Evolutionary conservation across 495 filamentous ascomycete genomes (phyloP).

Genomic region (Endocarpon pusillum): DNA sequence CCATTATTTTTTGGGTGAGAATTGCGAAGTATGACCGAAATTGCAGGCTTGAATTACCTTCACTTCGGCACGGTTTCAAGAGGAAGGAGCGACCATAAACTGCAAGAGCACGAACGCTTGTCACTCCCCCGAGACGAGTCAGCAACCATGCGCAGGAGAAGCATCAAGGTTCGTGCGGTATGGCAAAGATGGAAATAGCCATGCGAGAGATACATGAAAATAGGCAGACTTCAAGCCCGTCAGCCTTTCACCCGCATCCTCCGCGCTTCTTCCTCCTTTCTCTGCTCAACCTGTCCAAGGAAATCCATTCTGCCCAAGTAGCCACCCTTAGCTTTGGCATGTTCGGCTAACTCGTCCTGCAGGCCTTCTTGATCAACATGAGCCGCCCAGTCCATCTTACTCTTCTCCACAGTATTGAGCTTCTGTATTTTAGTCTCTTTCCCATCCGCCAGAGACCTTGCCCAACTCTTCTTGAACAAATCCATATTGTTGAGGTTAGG

Average conservation of each 20-base stretch:
- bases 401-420: constrained; percentile 93
- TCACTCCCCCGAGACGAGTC: too few species aligned
- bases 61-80: too few species aligned
- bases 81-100: too few species aligned
- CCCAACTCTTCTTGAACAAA: constrained; percentile 31
- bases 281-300: constrained; percentile 61
- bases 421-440: constrained; percentile 49
- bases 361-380: constrained; percentile 88
- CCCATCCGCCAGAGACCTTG: constrained; percentile 20
- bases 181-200: too few species aligned
- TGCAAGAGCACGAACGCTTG: too few species aligned
- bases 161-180: too few species aligned
- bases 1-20: too few species aligned
- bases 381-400: constrained; percentile 81
- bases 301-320: constrained; percentile 81
- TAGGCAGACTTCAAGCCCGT: too few species aligned
- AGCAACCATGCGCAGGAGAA: too few species aligned
- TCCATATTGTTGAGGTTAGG: constrained; percentile 30
- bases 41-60: too few species aligned
- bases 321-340: constrained; percentile 68
- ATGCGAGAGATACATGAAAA: too few species aligned
- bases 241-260: constrained; percentile 42
- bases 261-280: constrained; percentile 58
- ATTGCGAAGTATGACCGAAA: too few species aligned
- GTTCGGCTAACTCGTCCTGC: constrained; percentile 71